Conservation (phyloP, 495 filamentous ascomycete species). For the Oleoguttula mirabilis region DNA sequence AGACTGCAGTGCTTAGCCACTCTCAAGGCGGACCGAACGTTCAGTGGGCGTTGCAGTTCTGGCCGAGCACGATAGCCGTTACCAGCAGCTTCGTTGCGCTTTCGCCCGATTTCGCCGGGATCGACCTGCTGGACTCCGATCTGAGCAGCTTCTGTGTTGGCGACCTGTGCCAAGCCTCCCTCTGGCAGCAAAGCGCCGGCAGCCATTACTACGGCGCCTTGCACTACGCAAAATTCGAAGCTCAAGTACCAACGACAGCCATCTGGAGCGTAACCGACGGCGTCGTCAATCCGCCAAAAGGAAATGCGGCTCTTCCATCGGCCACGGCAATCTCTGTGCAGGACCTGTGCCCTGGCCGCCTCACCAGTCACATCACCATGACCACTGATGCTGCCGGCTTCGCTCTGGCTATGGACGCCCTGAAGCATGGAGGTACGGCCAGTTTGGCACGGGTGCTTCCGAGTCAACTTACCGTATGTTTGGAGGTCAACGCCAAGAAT, state of each 20-base stretch:
- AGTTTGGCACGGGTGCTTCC: conserved; percentile 4
- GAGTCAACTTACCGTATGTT: neutral
- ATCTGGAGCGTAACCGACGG: conserved; percentile 34
- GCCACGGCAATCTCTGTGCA: conserved; percentile 32
- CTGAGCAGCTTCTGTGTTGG: conserved; percentile 20
- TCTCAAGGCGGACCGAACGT: conserved; percentile 37
- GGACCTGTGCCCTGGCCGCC: conserved; percentile 24
- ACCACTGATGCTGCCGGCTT: conserved; percentile 34
- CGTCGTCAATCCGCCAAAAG: conserved; percentile 33
- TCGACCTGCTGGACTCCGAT: conserved; percentile 22
- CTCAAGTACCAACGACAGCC: conserved; percentile 39
- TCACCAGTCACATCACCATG: conserved; percentile 34
- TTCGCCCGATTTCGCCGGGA: conserved; percentile 37
- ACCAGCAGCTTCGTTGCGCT: conserved; percentile 34
- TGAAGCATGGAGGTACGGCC: conserved; percentile 27
- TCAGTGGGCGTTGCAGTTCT: conserved; percentile 43
- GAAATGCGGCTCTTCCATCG: conserved; percentile 32
- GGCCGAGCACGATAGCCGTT: conserved; percentile 30
- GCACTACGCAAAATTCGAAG: conserved; percentile 30
- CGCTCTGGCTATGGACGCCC: conserved; percentile 34
- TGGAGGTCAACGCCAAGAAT: conserved; percentile 3
- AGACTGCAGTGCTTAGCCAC: conserved; percentile 30
- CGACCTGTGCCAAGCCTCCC: conserved; percentile 26
- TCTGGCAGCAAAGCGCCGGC: conserved; percentile 35
- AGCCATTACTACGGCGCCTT: conserved; percentile 29